These are phyloP conservation scores for Melaleuca alternifolia DNA, from an alignment of 345 rosid genomes.

Conservation along the genomic window DNA sequence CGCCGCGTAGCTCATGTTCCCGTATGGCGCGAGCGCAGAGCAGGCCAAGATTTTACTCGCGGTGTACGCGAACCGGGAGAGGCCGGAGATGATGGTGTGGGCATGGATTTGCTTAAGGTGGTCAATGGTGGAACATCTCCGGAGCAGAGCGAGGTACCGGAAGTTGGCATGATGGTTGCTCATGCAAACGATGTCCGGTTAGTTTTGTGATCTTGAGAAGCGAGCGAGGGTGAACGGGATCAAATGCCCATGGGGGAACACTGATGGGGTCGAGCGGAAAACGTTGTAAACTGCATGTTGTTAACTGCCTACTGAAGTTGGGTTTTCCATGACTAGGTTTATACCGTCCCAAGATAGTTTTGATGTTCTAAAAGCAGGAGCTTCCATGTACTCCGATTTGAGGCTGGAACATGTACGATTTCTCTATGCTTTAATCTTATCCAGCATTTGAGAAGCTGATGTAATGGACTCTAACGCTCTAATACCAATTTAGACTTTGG, in stretches of 20 bases:
- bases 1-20: slow-evolving; percentile 7
- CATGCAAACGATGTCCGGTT: not conserved
- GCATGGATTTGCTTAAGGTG: slow-evolving; percentile 25
- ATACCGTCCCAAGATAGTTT: not conserved
- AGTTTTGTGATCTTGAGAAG: not conserved
- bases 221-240: not conserved
- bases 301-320: not conserved
- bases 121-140: slow-evolving; percentile 2
- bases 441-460: fast-evolving
- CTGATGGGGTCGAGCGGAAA: too few species aligned
- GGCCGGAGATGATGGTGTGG: slow-evolving; percentile 7
- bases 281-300: too few species aligned
- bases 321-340: not conserved
- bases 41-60: slow-evolving; percentile 19
- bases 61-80: slow-evolving; percentile 7
- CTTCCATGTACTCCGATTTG: not conserved
- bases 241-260: not conserved
- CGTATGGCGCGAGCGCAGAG: slow-evolving; percentile 4
- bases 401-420: not conserved
- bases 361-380: too few species aligned
- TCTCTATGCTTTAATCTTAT: not conserved
- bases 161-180: not conserved
- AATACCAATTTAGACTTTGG: too few species aligned
- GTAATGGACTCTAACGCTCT: too few species aligned
- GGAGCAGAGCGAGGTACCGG: slow-evolving; percentile 8